A percentile compares a stretch with the other conserved stretches of the same genome.
phyloP scores from a whole-genome alignment of 2,329 filamentous ascomycete species.

The Calcarisporium arbuscula region DNA sequence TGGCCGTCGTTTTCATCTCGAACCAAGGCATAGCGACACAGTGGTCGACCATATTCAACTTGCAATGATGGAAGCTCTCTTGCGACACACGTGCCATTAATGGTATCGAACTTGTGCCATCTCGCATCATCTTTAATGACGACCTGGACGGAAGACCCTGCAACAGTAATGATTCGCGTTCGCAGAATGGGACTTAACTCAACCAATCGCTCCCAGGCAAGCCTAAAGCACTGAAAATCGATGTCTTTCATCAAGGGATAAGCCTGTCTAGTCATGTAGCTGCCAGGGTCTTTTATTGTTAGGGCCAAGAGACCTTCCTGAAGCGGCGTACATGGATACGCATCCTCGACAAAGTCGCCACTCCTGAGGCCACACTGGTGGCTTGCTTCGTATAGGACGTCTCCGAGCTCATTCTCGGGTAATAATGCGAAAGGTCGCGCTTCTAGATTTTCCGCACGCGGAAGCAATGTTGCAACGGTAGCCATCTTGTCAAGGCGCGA shows the following conservation, averaged over 20 bases:
- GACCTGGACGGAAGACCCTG: constrained; percentile 7
- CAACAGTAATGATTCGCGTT: constrained; percentile 13
- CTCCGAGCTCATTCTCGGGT: too few relatives aligned
- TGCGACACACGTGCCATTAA: too few relatives aligned
- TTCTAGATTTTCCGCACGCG: too few relatives aligned
- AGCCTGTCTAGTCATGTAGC: constrained; percentile 12
- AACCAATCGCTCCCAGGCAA: constrained; percentile 13
- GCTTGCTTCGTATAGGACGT: too few relatives aligned
- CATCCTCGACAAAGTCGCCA: constrained; percentile 19
- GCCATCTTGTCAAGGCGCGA: too few relatives aligned
- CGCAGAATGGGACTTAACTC: constrained; percentile 12
- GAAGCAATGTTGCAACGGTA: too few relatives aligned
- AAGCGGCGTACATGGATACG: constrained; percentile 30
- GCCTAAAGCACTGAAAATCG: constrained; percentile 10
- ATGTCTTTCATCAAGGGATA: constrained; percentile 6
- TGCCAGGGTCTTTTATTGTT: constrained; percentile 14
- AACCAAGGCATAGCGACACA: constrained; percentile 4
- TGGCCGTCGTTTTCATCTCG: background rate
- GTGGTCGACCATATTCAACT: too few relatives aligned
- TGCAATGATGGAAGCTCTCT: too few relatives aligned
- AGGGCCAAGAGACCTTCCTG: constrained; percentile 31
- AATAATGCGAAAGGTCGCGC: too few relatives aligned
- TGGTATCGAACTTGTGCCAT: too few relatives aligned
- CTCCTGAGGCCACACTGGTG: constrained; percentile 1
- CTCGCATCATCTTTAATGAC: constrained; percentile 11